A percentile compares a stretch with the other conserved stretches of the same genome.
phyloP scores from a whole-genome alignment of 352 stramenopile species.

The Globisporangium nagaii region DNA sequence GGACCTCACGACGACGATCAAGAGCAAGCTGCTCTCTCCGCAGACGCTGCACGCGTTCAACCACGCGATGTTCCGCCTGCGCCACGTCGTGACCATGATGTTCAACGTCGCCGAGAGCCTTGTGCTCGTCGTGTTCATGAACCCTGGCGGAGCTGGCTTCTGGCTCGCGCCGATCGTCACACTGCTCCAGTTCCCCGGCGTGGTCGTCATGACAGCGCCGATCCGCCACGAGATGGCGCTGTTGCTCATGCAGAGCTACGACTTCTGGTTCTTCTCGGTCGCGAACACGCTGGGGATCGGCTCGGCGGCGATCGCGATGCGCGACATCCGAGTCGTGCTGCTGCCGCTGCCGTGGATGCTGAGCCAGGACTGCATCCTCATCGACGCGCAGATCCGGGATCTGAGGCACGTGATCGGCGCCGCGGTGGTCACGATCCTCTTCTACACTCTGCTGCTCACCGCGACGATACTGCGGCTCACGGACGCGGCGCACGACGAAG shows the following conservation, averaged over 20 bases:
- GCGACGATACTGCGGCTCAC: background rate
- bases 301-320: background rate
- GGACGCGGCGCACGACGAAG: background rate
- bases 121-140: background rate
- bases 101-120: background rate
- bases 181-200: background rate
- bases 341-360: background rate
- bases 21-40: background rate
- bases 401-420: background rate
- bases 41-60: background rate
- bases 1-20: background rate
- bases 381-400: background rate
- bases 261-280: background rate
- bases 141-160: background rate
- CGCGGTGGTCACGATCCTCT: background rate
- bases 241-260: background rate
- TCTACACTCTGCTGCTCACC: background rate
- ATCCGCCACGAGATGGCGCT: background rate
- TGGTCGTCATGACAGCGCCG: background rate
- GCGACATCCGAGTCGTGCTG: background rate
- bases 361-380: background rate
- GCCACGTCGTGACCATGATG: background rate
- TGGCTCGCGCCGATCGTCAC: background rate
- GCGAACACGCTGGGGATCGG: background rate
- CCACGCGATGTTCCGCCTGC: background rate